Evolutionary conservation across 352 stramenopile genomes (phyloP).

Genomic region (Pythium aphanidermatum): DNA sequence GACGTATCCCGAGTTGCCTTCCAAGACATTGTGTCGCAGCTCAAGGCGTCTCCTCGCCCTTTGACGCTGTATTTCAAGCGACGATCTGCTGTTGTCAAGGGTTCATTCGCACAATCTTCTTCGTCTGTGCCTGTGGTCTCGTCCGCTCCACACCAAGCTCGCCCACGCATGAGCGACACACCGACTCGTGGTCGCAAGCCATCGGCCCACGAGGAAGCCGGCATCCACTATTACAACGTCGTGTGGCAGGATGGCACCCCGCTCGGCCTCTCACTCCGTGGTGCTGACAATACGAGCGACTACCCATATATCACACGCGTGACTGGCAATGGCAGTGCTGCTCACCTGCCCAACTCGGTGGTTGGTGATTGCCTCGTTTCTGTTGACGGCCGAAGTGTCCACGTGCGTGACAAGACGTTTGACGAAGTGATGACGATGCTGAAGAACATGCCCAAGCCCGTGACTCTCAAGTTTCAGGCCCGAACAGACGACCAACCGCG

Average conservation of each 20-base stretch:
- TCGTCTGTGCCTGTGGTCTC: slow-evolving; percentile 26
- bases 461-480: slow-evolving; percentile 80
- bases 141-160: slow-evolving; percentile 4
- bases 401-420: slow-evolving; percentile 76
- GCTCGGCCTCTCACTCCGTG: slow-evolving; percentile 69
- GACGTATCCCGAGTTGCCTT: slow-evolving; percentile 69
- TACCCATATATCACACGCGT: slow-evolving; percentile 87
- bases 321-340: slow-evolving; percentile 72
- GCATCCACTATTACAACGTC: slow-evolving; percentile 75
- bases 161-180: slow-evolving; percentile 30
- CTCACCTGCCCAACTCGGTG: slow-evolving; percentile 68
- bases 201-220: slow-evolving; percentile 21
- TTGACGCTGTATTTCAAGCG: slow-evolving; percentile 77
- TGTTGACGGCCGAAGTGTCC: slow-evolving; percentile 74
- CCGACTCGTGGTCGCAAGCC: slow-evolving; percentile 32
- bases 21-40: slow-evolving; percentile 67
- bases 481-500: slow-evolving; percentile 20
- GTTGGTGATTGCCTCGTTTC: slow-evolving; percentile 74
- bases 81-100: slow-evolving; percentile 11
- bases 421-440: slow-evolving; percentile 86
- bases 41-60: slow-evolving; percentile 72
- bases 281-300: slow-evolving; percentile 60
- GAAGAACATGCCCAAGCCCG: slow-evolving; percentile 82
- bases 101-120: slow-evolving; percentile 36
- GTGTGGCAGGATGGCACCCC: slow-evolving; percentile 76